These are phyloP conservation scores for Syncephalastrum monosporum DNA, from an alignment of 371 early-diverging fungal genomes.

Conservation along the genomic window DNA sequence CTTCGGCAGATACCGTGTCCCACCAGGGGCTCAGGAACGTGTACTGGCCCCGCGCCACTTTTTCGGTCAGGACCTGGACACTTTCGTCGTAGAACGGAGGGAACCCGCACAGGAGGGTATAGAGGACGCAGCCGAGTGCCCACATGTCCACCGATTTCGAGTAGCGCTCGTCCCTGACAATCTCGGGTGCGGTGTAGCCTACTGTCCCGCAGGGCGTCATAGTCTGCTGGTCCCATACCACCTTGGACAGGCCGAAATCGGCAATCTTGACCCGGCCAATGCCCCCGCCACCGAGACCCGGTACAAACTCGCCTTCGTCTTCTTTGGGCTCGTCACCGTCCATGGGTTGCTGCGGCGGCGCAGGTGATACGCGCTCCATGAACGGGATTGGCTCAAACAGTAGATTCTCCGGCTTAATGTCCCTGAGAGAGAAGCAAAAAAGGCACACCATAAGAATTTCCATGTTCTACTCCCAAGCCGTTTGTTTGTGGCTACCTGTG, in stretches of 20 bases:
- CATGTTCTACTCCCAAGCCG: not conserved
- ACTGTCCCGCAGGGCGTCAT: slow-evolving; percentile 92
- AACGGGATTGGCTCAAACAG: slow-evolving; percentile 76
- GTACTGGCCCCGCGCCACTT: slow-evolving; percentile 66
- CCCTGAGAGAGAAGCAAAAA: slow-evolving; percentile 37
- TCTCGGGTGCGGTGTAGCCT: slow-evolving; percentile 93
- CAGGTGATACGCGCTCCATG: slow-evolving; percentile 50
- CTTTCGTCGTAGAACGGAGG: slow-evolving; percentile 83
- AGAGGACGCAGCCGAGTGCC: slow-evolving; percentile 92
- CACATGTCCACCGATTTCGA: slow-evolving; percentile 91
- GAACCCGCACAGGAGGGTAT: slow-evolving; percentile 86
- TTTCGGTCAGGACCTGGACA: slow-evolving; percentile 58
- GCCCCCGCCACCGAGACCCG: slow-evolving; percentile 64
- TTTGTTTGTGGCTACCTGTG: slow-evolving; percentile 58
- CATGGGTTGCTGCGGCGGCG: slow-evolving; percentile 32
- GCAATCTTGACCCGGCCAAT: slow-evolving; percentile 82
- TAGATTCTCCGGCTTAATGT: slow-evolving; percentile 97
- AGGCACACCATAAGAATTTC: not conserved
- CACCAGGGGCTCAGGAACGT: slow-evolving; percentile 76
- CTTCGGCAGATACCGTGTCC: slow-evolving; percentile 66
- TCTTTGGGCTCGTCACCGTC: slow-evolving; percentile 51
- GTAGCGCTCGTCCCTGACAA: slow-evolving; percentile 79
- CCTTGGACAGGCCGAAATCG: slow-evolving; percentile 85
- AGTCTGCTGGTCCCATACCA: slow-evolving; percentile 81
- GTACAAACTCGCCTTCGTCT: slow-evolving; percentile 59